A percentile compares a stretch with the other conserved stretches of the same genome.
Evolutionary conservation across 179 eudicot genomes (phyloP).

Genomic region (Camellia oleifera): DNA sequence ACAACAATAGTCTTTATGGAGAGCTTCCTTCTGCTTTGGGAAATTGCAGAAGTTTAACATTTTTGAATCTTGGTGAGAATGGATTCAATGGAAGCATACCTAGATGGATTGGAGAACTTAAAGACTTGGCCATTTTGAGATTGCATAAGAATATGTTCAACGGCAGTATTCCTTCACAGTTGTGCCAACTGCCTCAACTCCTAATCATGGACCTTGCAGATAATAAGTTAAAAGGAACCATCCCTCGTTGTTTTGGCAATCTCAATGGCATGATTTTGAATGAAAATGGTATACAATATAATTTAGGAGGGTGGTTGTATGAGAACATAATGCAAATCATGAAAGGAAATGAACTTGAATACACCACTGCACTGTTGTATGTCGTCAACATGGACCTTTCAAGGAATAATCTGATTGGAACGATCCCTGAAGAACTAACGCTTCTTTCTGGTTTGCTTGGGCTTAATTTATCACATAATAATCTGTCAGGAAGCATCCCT

Average conservation of each 20-base stretch:
- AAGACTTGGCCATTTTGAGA: not conserved
- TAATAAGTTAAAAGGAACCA: not conserved
- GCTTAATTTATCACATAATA: not conserved
- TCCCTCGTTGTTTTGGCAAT: not conserved
- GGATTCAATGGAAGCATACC: not conserved
- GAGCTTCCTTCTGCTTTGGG: no score
- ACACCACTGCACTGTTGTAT: constrained; percentile 11
- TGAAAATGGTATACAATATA: no score
- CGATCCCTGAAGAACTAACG: no score
- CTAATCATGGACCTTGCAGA: not conserved
- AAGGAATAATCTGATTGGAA: constrained; percentile 17
- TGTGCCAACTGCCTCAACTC: not conserved
- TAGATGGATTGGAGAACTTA: not conserved
- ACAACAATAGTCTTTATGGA: not conserved
- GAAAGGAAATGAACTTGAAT: constrained; percentile 26
- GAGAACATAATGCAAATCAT: constrained; percentile 1
- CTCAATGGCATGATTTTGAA: not conserved
- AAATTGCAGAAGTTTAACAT: not conserved
- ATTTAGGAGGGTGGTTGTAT: no score
- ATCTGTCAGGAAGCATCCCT: not conserved
- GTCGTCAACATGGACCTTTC: constrained; percentile 33
- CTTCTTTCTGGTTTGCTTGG: not conserved
- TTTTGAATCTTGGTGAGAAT: constrained; percentile 2
- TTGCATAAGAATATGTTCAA: not conserved
- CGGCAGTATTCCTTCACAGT: not conserved